Percentiles rank a stretch among this genome's conserved stretches.
Conservation (phyloP, 352 stramenopile genomes). For the Phytophthora hybrid region DNA sequence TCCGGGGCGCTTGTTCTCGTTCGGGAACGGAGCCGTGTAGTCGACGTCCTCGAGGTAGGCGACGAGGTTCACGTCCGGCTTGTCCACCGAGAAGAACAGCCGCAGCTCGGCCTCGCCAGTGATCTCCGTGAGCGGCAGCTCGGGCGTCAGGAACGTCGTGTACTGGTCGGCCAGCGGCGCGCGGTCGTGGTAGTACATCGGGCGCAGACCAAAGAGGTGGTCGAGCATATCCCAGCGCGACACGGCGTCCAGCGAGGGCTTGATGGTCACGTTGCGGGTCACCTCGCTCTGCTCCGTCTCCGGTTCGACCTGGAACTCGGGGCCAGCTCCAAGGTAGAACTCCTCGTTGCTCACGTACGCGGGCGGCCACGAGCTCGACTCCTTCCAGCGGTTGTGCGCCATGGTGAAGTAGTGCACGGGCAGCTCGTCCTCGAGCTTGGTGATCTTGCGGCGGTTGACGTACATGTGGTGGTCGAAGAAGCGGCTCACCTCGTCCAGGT, state of each 20-base stretch:
- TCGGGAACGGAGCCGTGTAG: constrained; percentile 73
- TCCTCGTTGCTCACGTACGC: constrained; percentile 56
- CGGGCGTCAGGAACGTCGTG: constrained; percentile 67
- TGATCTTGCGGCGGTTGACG: constrained; percentile 60
- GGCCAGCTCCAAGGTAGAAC: constrained; percentile 60
- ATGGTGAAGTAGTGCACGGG: constrained; percentile 86
- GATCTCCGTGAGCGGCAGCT: constrained; percentile 68
- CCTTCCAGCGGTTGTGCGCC: constrained; percentile 82
- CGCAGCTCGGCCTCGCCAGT: constrained; percentile 78
- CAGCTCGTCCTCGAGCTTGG: constrained; percentile 70
- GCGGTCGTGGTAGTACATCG: constrained; percentile 86
- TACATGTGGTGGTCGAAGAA: constrained; percentile 89
- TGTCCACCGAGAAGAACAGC: constrained; percentile 84
- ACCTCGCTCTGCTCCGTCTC: constrained; percentile 47
- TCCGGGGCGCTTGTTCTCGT: constrained; percentile 83
- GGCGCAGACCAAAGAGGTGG: constrained; percentile 77
- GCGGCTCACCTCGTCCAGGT: constrained; percentile 84
- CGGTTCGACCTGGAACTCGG: constrained; percentile 60
- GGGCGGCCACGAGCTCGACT: constrained; percentile 67
- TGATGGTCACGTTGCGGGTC: constrained; percentile 52
- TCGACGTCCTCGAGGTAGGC: constrained; percentile 85
- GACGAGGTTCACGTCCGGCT: constrained; percentile 68
- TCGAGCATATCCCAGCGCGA: constrained; percentile 78
- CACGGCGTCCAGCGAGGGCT: constrained; percentile 57
- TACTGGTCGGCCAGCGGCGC: constrained; percentile 57